A percentile compares a stretch with the other conserved stretches of the same genome.
phyloP scores from a whole-genome alignment of 495 filamentous ascomycete species.

The Haplographium delicatum region DNA sequence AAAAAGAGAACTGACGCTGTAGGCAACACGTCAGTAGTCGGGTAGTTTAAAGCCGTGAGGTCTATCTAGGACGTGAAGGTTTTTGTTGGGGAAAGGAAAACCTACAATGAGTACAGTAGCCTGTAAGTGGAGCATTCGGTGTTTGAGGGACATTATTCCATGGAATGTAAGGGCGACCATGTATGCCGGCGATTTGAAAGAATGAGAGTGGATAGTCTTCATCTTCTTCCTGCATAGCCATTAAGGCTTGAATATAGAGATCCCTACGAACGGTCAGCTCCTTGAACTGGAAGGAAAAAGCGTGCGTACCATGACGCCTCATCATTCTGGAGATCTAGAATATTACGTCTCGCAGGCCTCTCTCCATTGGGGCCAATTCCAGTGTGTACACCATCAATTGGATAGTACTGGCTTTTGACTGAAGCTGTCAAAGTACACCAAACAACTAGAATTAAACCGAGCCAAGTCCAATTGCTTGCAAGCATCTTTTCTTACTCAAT shows the following conservation, averaged over 20 bases:
- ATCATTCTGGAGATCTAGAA: conserved; percentile 23
- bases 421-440: too few relatives aligned
- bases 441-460: too few relatives aligned
- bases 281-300: neutral
- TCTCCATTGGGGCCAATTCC: conserved; percentile 2
- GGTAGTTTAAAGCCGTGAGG: neutral
- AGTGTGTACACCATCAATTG: conserved; percentile 17
- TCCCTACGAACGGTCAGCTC: conserved; percentile 8
- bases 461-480: too few relatives aligned
- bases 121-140: conserved; percentile 20
- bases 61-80: neutral
- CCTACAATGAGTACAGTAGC: conserved; percentile 43
- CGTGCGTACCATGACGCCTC: conserved; percentile 10
- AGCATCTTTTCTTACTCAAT: too few relatives aligned
- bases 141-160: conserved; percentile 41
- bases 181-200: conserved; percentile 48
- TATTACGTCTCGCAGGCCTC: conserved; percentile 18
- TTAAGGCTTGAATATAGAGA: conserved; percentile 40
- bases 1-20: conserved; percentile 36
- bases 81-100: conserved; percentile 15
- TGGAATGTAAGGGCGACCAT: conserved; percentile 41
- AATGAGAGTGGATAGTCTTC: conserved; percentile 41
- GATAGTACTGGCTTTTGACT: conserved; percentile 6
- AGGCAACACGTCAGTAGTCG: neutral
- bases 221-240: conserved; percentile 32